Evolutionary conservation across 306 rosid genomes (phyloP), one percentile per base, ranked within the genome.

Genomic region (Quercus engelmannii): DNA sequence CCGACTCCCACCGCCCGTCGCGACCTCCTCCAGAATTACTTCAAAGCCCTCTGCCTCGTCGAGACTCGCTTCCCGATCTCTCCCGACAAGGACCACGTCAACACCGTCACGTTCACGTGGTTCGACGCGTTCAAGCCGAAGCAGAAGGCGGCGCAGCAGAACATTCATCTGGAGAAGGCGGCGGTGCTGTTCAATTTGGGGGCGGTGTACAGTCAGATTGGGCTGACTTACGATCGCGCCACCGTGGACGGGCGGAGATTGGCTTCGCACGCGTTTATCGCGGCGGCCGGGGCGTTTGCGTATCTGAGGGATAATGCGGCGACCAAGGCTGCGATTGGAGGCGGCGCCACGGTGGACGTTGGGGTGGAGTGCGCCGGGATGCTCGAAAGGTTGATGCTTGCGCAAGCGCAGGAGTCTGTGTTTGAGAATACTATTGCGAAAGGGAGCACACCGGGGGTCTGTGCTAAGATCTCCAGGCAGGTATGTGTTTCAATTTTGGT

Each of bases 1-100:
- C 99, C 99, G 0, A 90, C 99, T 2, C 92, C 88, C 65, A 74
- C 98, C 0, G 17, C 97, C 41, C 98, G 99, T 33, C 97, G 98
- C 5, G 99, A 95, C 86, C 94, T 95, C 46, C 83, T 95, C 41
- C 92, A 87, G 73, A 84, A 81, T 57, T 95, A 95, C 80, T 95
- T 49, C 86, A 91, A 82, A 80, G 84, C 97, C 63, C 98, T 95
- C 26, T 95, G 97, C 82, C 96, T 89, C 13, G 93, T 91, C 3
- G 98, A 95, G 86, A 91, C 99, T 1, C 99, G 99, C 4, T 95
- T 95, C 80, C 99, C 99, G 1, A 95, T 95, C 79, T 95, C 99
- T 3, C 80, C 96, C 6, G 98, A 93, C 20, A 91, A 86, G 28
- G 97, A 89, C 41, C 99, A 95, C 78, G 86, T 95, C 85, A 95